Percentiles rank a stretch among this genome's conserved stretches.
Evolutionary conservation across 148 eudicot species (phyloP).

Genomic region (Chenopodium berlandieri): DNA sequence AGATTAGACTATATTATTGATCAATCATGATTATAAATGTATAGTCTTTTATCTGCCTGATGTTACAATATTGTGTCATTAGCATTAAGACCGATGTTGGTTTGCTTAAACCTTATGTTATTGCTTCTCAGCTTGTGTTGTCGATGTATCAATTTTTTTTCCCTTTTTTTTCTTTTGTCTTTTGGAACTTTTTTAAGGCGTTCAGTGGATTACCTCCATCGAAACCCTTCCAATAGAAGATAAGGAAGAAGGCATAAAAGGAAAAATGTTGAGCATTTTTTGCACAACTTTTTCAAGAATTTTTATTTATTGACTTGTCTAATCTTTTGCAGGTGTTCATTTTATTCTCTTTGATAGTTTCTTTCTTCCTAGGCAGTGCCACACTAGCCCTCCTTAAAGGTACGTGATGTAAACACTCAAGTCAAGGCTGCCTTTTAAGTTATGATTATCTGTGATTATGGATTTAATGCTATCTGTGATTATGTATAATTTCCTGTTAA

Average conservation of each 20-base stretch:
- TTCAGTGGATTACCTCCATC: not conserved
- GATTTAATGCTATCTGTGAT: not conserved
- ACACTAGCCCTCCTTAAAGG: constrained; percentile 63
- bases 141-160: not conserved
- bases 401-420: constrained; percentile 26
- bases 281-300: not conserved
- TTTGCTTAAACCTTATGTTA: not conserved
- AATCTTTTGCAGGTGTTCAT: constrained; percentile 67
- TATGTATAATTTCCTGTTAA: not conserved
- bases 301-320: not conserved
- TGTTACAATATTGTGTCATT: not conserved
- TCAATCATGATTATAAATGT: not conserved
- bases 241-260: not conserved
- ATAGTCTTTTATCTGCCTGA: not conserved
- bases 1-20: not conserved
- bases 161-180: too few relatives aligned
- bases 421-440: not conserved
- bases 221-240: not conserved
- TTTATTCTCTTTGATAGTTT: constrained; percentile 56
- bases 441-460: not conserved
- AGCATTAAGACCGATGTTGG: not conserved
- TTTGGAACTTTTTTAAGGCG: not conserved
- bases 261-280: not conserved
- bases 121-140: not conserved
- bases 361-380: constrained; percentile 61